phyloP scores from a whole-genome alignment of 1,284 basidiomycete genomes.

The Porodaedalea pini region DNA sequence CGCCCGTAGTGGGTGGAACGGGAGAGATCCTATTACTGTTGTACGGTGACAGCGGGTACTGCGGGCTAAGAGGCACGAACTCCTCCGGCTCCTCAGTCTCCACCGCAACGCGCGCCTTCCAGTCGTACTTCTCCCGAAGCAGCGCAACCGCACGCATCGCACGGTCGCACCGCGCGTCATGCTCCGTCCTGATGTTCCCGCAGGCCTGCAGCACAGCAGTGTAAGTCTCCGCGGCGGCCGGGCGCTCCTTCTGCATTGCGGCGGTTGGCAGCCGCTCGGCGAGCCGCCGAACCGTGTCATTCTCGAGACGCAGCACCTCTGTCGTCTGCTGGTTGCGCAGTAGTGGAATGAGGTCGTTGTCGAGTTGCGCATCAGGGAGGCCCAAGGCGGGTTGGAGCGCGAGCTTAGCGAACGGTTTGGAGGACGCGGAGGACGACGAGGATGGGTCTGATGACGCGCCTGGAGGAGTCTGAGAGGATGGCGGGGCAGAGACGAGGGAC shows the following conservation, averaged over 20 bases:
- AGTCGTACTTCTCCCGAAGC: slow-evolving; percentile 72
- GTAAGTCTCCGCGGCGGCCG: slow-evolving; percentile 39
- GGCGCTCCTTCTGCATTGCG: slow-evolving; percentile 17
- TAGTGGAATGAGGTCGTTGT: slow-evolving; percentile 66
- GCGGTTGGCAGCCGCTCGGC: slow-evolving; percentile 51
- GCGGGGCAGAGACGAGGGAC: slow-evolving; percentile 45
- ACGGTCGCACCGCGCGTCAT: slow-evolving; percentile 68
- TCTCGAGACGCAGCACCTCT: slow-evolving; percentile 65
- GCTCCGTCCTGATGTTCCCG: slow-evolving; percentile 57
- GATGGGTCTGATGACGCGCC: background rate
- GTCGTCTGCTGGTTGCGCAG: slow-evolving; percentile 73
- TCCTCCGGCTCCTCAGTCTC: slow-evolving; percentile 74
- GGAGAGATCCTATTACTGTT: slow-evolving; percentile 7
- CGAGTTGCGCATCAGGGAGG: slow-evolving; percentile 62
- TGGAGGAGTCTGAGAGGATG: slow-evolving; percentile 21
- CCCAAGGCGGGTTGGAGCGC: slow-evolving; percentile 57
- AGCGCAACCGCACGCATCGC: slow-evolving; percentile 69
- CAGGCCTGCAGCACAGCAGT: slow-evolving; percentile 65
- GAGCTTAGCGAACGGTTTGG: slow-evolving; percentile 56
- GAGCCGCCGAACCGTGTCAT: slow-evolving; percentile 62
- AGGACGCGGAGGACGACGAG: slow-evolving; percentile 10
- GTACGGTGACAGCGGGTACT: slow-evolving; percentile 8
- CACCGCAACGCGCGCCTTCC: slow-evolving; percentile 69
- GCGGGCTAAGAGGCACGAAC: slow-evolving; percentile 56
- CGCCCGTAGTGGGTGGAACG: background rate